Conservation (phyloP, 345 rosid genomes). For the Excoecaria cochinchinensis region DNA sequence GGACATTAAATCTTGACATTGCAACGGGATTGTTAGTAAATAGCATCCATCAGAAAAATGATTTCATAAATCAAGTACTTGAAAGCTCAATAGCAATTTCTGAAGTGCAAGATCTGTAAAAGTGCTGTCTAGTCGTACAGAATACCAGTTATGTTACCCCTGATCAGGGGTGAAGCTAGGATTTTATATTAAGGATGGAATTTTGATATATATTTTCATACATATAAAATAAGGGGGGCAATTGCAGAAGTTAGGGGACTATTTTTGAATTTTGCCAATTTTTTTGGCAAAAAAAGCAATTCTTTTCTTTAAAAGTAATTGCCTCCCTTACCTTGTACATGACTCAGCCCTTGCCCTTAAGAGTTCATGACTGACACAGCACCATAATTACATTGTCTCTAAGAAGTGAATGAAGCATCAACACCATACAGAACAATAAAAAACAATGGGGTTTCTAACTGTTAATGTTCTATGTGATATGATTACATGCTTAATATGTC, state of each 20-base stretch:
- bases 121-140: neutral
- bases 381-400: neutral
- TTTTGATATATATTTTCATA: too few species aligned
- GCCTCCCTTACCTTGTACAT: too few species aligned
- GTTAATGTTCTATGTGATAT: neutral
- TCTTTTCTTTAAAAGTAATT: too few species aligned
- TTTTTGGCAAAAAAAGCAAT: too few species aligned
- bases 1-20: neutral
- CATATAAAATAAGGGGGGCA: too few species aligned
- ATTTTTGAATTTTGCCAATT: too few species aligned
- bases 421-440: conserved; percentile 3
- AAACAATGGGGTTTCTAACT: neutral
- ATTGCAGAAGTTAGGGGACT: too few species aligned
- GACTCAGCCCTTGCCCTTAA: too few species aligned
- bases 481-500: neutral
- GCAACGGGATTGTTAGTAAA: neutral
- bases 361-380: neutral
- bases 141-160: neutral
- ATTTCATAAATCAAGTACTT: neutral
- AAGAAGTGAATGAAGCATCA: neutral
- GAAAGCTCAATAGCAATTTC: neutral
- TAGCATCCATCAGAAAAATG: neutral
- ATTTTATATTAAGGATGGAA: too few species aligned
- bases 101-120: neutral
- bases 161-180: too few species aligned